These are phyloP conservation scores for Fraxinus nigra DNA, from an alignment of 305 asterid genomes.

Conservation along the genomic window DNA sequence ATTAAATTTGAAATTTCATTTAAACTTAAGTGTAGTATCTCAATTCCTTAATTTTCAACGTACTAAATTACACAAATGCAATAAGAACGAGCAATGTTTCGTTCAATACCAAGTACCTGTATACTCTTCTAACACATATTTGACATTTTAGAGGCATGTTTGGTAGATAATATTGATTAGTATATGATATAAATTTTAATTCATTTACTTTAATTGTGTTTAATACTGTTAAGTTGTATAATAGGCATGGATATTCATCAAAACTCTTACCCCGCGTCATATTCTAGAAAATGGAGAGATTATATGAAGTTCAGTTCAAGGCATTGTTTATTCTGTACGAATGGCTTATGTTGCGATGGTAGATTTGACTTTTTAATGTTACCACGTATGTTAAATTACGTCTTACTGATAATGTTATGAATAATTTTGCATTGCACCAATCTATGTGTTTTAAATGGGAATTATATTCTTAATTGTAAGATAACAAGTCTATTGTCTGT, in stretches of 20 bases:
- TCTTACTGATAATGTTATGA: too few species aligned
- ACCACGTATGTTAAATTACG: too few species aligned
- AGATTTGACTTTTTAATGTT: too few species aligned
- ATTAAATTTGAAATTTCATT: too few species aligned
- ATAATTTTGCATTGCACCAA: too few species aligned
- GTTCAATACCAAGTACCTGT: not conserved
- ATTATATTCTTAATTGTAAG: too few species aligned
- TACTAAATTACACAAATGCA: not conserved
- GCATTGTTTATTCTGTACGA: not conserved
- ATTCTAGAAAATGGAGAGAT: too few species aligned
- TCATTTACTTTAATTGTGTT: not conserved
- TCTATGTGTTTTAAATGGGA: too few species aligned
- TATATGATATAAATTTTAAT: not conserved
- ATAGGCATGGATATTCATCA: not conserved
- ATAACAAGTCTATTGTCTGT: too few species aligned
- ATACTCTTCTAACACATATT: not conserved
- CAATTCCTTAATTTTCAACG: not conserved
- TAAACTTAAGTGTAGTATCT: not conserved
- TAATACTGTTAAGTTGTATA: not conserved
- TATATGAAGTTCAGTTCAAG: too few species aligned
- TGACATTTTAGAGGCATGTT: not conserved
- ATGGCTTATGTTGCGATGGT: too few species aligned
- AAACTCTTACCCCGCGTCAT: too few species aligned
- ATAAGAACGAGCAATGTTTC: not conserved
- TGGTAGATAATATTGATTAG: not conserved